Evolutionary conservation across 768 basidiomycete genomes (phyloP).

Genomic region (Lactifluus piperatus): DNA sequence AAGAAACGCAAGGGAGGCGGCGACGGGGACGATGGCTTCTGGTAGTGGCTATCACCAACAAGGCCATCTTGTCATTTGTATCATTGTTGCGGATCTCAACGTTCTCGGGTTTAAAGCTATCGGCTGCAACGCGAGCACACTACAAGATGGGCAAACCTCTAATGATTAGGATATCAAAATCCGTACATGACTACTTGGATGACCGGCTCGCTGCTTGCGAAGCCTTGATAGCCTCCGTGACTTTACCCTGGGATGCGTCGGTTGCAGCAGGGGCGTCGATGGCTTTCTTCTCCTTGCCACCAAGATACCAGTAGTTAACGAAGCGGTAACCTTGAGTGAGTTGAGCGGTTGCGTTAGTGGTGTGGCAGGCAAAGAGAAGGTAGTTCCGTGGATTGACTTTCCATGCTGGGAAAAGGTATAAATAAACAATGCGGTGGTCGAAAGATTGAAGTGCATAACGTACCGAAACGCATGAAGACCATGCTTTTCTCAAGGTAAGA

Average conservation of each 20-base stretch:
- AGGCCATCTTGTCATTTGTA: not conserved
- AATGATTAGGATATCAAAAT: conserved; percentile 13
- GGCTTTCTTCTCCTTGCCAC: conserved; percentile 68
- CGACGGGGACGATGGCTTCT: conserved; percentile 67
- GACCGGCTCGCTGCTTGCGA: conserved; percentile 21
- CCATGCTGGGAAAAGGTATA: conserved; percentile 57
- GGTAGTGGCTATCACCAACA: conserved; percentile 34
- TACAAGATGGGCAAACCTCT: conserved; percentile 1
- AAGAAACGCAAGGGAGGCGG: conserved; percentile 61
- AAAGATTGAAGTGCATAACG: conserved; percentile 1
- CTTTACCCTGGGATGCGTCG: conserved; percentile 30
- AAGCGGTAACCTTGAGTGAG: conserved; percentile 77
- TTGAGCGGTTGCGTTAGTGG: conserved; percentile 86
- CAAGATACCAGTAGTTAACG: conserved; percentile 83
- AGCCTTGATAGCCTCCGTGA: conserved; percentile 43
- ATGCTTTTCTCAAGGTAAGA: conserved; percentile 27
- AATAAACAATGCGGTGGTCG: not conserved
- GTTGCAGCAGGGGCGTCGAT: conserved; percentile 9
- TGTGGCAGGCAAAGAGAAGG: conserved; percentile 88
- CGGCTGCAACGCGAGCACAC: not conserved
- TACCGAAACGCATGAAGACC: conserved; percentile 96
- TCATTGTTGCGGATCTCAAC: conserved; percentile 1
- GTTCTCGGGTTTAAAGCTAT: not conserved
- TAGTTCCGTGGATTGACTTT: conserved; percentile 94
- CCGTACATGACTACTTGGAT: conserved; percentile 9